A percentile compares a stretch with the other conserved stretches of the same genome.
These are phyloP conservation scores for Fusarium nematophilum DNA, from an alignment of 2,329 filamentous ascomycete genomes.

Conservation along the genomic window DNA sequence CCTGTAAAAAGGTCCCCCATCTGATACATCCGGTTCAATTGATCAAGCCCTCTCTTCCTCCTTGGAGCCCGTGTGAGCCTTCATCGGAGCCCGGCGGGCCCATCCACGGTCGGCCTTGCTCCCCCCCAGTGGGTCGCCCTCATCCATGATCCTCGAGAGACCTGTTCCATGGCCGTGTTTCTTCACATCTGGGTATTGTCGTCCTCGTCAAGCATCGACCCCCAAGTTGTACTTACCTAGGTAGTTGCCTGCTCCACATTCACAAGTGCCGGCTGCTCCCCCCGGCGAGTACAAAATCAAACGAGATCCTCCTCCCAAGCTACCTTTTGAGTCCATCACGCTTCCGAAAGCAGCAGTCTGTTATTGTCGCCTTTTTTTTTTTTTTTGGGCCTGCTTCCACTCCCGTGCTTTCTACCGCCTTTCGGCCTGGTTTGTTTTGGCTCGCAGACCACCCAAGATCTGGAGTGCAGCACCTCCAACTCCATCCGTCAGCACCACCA, in stretches of 20 bases:
- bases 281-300: slow-evolving; percentile 45
- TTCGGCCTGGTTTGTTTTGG: slow-evolving; percentile 20
- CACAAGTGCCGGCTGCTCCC: slow-evolving; percentile 37
- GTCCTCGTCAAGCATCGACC: slow-evolving; percentile 15
- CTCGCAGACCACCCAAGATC: slow-evolving; percentile 27
- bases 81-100: slow-evolving; percentile 19
- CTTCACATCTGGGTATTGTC: slow-evolving; percentile 36
- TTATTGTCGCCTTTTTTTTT: slow-evolving; percentile 37
- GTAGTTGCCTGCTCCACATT: slow-evolving; percentile 30
- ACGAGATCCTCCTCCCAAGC: slow-evolving; percentile 40
- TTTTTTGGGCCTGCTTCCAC: slow-evolving; percentile 24
- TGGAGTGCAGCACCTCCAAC: slow-evolving; percentile 26
- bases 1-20: slow-evolving; percentile 15
- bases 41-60: slow-evolving; percentile 22
- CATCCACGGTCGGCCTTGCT: slow-evolving; percentile 28
- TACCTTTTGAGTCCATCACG: slow-evolving; percentile 30
- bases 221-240: slow-evolving; percentile 36
- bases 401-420: slow-evolving; percentile 20
- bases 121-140: slow-evolving; percentile 32
- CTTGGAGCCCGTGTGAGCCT: background rate
- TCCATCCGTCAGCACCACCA: background rate
- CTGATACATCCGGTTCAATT: slow-evolving; percentile 25
- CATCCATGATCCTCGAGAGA: slow-evolving; percentile 32
- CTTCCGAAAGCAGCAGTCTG: slow-evolving; percentile 43
- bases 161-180: slow-evolving; percentile 35